Percentiles rank a stretch among this genome's conserved stretches.
Conservation (phyloP, 169 alveolate genomes). For the Theileria annulata region DNA sequence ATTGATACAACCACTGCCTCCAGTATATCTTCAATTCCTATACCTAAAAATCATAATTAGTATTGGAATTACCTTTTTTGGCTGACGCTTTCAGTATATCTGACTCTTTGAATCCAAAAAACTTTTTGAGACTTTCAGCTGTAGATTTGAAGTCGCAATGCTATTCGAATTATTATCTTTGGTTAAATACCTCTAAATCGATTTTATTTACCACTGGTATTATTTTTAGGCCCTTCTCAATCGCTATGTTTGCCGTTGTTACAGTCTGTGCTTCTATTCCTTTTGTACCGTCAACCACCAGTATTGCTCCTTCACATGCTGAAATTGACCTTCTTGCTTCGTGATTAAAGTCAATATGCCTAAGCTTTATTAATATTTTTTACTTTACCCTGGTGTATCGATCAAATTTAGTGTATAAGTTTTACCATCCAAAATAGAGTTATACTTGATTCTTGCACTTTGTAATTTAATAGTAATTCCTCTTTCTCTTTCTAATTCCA, state of each 20-base stretch:
- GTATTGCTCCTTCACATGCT: slow-evolving; percentile 91
- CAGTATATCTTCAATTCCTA: slow-evolving; percentile 80
- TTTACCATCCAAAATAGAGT: slow-evolving; percentile 68
- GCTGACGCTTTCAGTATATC: slow-evolving; percentile 87
- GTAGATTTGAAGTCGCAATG: slow-evolving; percentile 70
- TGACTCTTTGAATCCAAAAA: slow-evolving; percentile 70
- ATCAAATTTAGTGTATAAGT: slow-evolving; percentile 90
- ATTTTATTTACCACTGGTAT: slow-evolving; percentile 92
- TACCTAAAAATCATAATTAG: slow-evolving; percentile 19
- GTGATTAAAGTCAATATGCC: slow-evolving; percentile 91
- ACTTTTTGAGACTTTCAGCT: slow-evolving; percentile 57
- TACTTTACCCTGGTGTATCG: slow-evolving; percentile 93
- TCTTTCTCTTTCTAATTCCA: slow-evolving; percentile 89
- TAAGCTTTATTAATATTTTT: neutral
- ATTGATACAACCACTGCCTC: slow-evolving; percentile 76
- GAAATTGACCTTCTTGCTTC: slow-evolving; percentile 91
- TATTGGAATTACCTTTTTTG: slow-evolving; percentile 74
- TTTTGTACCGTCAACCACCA: slow-evolving; percentile 90
- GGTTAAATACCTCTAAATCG: slow-evolving; percentile 73
- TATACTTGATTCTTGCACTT: slow-evolving; percentile 72
- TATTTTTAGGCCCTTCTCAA: slow-evolving; percentile 83
- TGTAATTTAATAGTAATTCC: slow-evolving; percentile 90
- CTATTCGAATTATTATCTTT: neutral
- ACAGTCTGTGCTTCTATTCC: slow-evolving; percentile 94
- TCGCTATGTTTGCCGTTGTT: slow-evolving; percentile 84